Evolutionary conservation across 2,329 filamentous ascomycete genomes (phyloP).

Genomic region (Ceratocystis cubensis): DNA sequence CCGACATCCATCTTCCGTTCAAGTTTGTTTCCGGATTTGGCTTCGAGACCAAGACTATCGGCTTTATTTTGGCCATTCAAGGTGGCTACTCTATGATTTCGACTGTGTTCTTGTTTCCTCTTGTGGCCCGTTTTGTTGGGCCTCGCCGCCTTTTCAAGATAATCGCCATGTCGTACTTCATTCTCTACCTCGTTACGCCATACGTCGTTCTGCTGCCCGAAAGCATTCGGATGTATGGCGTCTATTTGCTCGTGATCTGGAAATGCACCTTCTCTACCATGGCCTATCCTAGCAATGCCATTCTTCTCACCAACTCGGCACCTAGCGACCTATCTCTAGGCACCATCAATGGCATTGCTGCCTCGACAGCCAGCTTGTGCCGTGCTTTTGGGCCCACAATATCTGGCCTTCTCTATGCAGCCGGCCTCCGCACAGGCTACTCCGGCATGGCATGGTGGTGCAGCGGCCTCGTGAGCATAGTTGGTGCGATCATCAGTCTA

Average conservation of each 20-base stretch:
- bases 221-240: constrained; percentile 55
- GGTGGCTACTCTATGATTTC: constrained; percentile 81
- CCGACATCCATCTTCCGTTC: constrained; percentile 57
- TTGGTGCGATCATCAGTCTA: constrained; percentile 63
- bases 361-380: constrained; percentile 79
- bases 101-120: constrained; percentile 73
- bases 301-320: constrained; percentile 78
- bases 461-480: constrained; percentile 60
- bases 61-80: constrained; percentile 76
- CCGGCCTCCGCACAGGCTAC: constrained; percentile 66
- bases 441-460: constrained; percentile 92
- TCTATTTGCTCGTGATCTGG: constrained; percentile 69
- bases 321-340: constrained; percentile 75
- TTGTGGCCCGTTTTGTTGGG: constrained; percentile 61
- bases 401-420: constrained; percentile 71
- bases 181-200: constrained; percentile 75
- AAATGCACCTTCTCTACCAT: constrained; percentile 89
- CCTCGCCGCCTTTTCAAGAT: constrained; percentile 71
- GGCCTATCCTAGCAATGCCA: constrained; percentile 79
- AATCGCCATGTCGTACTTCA: constrained; percentile 69
- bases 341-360: constrained; percentile 83
- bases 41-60: constrained; percentile 70
- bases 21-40: constrained; percentile 80
- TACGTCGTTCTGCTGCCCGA: constrained; percentile 78
- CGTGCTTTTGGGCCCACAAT: constrained; percentile 80